These are phyloP conservation scores for Sclerotinia sclerotiorum DNA, from an alignment of 2,329 filamentous ascomycete species.

Conservation along the genomic window DNA sequence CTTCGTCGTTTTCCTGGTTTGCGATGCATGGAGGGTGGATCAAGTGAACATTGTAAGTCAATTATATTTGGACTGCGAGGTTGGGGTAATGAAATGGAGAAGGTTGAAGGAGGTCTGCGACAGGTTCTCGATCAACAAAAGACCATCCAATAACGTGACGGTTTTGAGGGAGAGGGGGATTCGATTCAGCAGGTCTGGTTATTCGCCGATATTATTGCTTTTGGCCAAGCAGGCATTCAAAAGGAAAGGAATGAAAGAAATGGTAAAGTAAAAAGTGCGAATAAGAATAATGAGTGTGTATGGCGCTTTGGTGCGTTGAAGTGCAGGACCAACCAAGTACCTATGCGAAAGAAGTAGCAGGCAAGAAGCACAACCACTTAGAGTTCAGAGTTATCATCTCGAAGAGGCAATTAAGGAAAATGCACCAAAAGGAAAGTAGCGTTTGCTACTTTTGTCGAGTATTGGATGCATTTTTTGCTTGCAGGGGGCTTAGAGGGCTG, in stretches of 20 bases:
- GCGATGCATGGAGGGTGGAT: conserved; percentile 34
- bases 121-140: conserved; percentile 14
- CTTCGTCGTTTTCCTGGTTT: conserved; percentile 29
- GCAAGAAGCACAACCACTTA: not conserved
- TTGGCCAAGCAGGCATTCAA: not conserved
- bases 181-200: not conserved
- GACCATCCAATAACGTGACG: conserved; percentile 18
- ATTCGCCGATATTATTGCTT: conserved; percentile 4
- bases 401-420: conserved; percentile 12
- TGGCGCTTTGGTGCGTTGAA: not conserved
- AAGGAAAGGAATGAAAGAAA: not conserved
- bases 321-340: conserved; percentile 1
- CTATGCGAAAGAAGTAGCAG: not conserved
- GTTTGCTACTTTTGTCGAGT: conserved; percentile 2
- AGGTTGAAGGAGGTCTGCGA: conserved; percentile 19
- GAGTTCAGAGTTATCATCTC: not conserved
- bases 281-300: not conserved
- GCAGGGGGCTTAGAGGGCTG: not conserved
- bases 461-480: not conserved
- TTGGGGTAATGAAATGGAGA: conserved; percentile 4
- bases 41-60: conserved; percentile 7
- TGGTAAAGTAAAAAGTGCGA: not conserved
- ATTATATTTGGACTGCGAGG: not conserved
- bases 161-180: not conserved
- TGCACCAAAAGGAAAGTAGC: not conserved